Base-by-base conservation (phyloP, 140 eudicot genomes). In the Cichorium intybus region DNA sequence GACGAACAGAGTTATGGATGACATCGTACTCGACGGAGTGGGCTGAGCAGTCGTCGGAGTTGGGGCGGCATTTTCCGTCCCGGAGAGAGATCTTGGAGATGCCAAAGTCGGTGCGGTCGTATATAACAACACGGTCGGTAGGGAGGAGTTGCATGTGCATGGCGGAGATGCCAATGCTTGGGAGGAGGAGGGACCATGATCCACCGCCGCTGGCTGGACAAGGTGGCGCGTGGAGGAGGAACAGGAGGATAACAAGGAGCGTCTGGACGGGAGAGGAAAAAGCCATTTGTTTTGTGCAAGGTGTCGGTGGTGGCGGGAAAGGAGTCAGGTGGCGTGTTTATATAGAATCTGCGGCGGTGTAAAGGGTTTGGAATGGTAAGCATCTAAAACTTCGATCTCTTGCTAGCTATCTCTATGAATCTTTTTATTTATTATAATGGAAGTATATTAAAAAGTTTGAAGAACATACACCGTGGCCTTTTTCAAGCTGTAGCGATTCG, bases 91-190 rank as follows among this genome's bases (percentile, higher is more conserved):
- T 84, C 69, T 84, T 90, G 22, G 97, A 90, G 21, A 27, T 62
- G 37, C 95, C 97, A 24, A 81, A 86, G 47, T 90, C 96, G 0
- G 96, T 90, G 37, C 95, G 88, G 68, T 90, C 97, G 56, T 53
- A 90, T 11, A 90, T 75, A 64, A 90, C 72, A 22, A 90, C 87
- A 9, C 80, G 87, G 78, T 90, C 95, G 62, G 62, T 80, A 56
- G 75, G 65, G 37, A 90, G 83, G 71, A 87, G 96, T 60, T 90
- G 97, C 97, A 90, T 90, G 91, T 87, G 96, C 97, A 90, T 90
- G 86, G 97, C 89, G 29, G 93, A 77, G 46, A 84, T 70, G 61
- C 97, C 97, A 14, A 82, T 66, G 76, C 20, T 79, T 24, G 80
- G 62, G 11, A 75, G 77, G 64, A 87, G 88, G 60, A 79, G 71